These are phyloP conservation scores for Mycosarcoma maydis DNA, from an alignment of 1,284 basidiomycete species.

Conservation along the genomic window DNA sequence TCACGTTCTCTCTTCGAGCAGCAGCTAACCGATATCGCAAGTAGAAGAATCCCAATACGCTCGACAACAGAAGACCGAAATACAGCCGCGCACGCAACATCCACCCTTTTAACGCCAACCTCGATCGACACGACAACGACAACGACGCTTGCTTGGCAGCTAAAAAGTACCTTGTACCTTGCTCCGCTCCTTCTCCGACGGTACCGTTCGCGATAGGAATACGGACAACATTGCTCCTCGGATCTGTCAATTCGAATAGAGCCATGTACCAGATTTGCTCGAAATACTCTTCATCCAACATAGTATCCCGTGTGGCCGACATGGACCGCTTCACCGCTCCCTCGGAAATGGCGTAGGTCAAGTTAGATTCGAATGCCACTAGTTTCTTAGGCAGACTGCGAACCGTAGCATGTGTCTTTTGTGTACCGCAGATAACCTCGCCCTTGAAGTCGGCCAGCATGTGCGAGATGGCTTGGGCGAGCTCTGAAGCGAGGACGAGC, in stretches of 20 bases:
- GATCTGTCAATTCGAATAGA: conserved; percentile 50
- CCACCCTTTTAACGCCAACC: conserved; percentile 42
- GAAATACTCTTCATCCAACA: conserved; percentile 51
- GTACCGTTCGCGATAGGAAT: conserved; percentile 16
- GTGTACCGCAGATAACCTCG: conserved; percentile 53
- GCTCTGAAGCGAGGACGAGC: conserved; percentile 58
- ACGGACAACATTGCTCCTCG: conserved; percentile 35
- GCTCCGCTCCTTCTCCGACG: not conserved
- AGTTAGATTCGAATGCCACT: conserved; percentile 16
- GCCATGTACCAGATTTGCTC: conserved; percentile 60
- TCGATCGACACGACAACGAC: conserved; percentile 35
- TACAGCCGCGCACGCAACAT: conserved; percentile 35
- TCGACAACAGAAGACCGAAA: conserved; percentile 14
- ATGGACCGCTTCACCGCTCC: conserved; percentile 38
- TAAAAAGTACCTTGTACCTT: conserved; percentile 19
- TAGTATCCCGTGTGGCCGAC: conserved; percentile 24
- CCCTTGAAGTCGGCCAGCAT: conserved; percentile 57
- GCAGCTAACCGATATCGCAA: conserved; percentile 24
- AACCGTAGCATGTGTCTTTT: conserved; percentile 34
- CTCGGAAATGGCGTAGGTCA: conserved; percentile 33
- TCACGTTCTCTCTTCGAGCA: conserved; percentile 16
- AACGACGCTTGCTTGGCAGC: conserved; percentile 35
- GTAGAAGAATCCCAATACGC: conserved; percentile 4
- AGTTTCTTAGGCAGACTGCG: conserved; percentile 23
- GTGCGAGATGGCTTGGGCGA: conserved; percentile 44